Conservation (phyloP, 2,329 filamentous ascomycete species). For the Reticulascus tulasneorum region DNA sequence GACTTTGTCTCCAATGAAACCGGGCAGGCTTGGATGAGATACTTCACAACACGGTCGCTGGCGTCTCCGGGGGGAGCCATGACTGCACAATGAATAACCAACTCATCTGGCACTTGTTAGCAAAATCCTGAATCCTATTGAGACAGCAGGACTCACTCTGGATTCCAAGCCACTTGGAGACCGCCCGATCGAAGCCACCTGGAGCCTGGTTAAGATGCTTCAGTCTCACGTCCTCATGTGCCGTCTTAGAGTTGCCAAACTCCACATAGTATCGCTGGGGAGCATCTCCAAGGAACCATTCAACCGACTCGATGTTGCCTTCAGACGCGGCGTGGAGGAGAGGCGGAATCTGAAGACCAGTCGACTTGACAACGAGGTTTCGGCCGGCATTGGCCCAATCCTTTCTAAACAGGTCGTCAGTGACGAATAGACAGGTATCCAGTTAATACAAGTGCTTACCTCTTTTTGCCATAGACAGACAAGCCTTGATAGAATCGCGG, state of each 20-base stretch:
- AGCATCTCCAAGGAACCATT: conserved; percentile 74
- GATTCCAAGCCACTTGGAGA: conserved; percentile 58
- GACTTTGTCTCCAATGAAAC: conserved; percentile 60
- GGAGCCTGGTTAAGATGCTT: conserved; percentile 55
- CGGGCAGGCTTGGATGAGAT: conserved; percentile 61
- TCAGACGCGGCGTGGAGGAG: conserved; percentile 53
- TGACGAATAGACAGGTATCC: background rate
- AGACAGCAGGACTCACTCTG: conserved; percentile 46
- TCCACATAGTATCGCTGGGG: conserved; percentile 65
- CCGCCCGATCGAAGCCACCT: conserved; percentile 59
- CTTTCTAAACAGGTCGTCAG: conserved; percentile 27
- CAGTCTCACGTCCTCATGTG: conserved; percentile 58
- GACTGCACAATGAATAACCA: conserved; percentile 65
- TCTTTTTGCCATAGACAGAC: conserved; percentile 70
- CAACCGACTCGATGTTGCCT: conserved; percentile 62
- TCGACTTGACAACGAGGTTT: conserved; percentile 32
- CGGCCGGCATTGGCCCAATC: conserved; percentile 71
- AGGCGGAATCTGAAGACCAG: conserved; percentile 48
- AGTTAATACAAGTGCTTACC: conserved; percentile 23
- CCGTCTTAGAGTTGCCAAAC: conserved; percentile 56
- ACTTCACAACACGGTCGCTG: conserved; percentile 56
- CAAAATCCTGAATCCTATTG: background rate
- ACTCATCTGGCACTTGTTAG: conserved; percentile 43
- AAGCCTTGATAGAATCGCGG: conserved; percentile 73
- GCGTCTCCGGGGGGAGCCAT: conserved; percentile 35